Evolutionary conservation across 2,329 filamentous ascomycete genomes (phyloP), one percentile per base, ranked within the genome.

Genomic region (Aspergillus texensis): DNA sequence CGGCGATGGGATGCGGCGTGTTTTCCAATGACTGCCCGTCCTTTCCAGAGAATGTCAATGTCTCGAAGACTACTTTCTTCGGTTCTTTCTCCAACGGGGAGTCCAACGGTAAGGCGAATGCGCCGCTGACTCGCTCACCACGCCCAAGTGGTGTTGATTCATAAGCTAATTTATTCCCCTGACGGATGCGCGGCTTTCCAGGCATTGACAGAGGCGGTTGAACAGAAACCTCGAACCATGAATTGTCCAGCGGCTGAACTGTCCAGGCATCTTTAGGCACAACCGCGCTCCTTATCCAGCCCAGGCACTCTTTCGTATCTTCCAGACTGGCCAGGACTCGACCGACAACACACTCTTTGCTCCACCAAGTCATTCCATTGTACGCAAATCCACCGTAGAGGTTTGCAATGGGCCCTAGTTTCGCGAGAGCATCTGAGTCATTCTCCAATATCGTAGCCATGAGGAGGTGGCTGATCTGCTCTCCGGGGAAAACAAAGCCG

Each of bases 361-460:
- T 86, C 85, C 85, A 88, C 80, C 83, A 88, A 54, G 80, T 83
- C 39, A 77, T 77, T 4, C 75, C 78, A 9, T 75, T 68, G 63
- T 84, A 85, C 30, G 84, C 71, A 64, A 88, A 86, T 2, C 85
- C 86, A 24, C 85, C 83, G 59, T 85, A 82, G 0, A 87, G 74
- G 66, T 85, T 84, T 0, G 81, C 83, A 9, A 78, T 77, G 14
- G 84, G 79, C 0, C 85, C 85, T 1, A 87, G 75, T 30, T 73
- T 73, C 24, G 75, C 70, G 9, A 87, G 78, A 1, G 84, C 84
- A 4, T 78, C 67, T 14, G 78, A 76, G 61, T 85, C 83, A 65
- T 86, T 87, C 63, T 88, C 85, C 3, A 88, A 74, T 8, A 87
- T 64, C 0, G 84, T 84, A 2, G 81, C 82, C 39, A 88, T 84